A percentile compares a stretch with the other conserved stretches of the same genome.
phyloP scores from a whole-genome alignment of 805 yeast genomes.

The Yamadazyma olivae region DNA sequence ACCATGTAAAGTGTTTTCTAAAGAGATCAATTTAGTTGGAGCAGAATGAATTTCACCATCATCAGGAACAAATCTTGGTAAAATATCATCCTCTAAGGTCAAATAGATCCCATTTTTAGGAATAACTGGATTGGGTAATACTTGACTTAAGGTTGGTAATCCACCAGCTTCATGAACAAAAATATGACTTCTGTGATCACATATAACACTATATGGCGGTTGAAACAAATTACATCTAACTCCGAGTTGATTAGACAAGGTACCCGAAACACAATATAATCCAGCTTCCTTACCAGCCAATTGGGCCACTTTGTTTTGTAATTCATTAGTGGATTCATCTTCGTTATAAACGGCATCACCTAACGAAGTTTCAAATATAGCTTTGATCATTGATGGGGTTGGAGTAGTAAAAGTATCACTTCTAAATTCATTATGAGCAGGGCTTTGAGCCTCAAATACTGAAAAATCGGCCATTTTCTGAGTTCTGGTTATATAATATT shows the following conservation, averaged over 20 bases:
- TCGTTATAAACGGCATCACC: conserved; percentile 93
- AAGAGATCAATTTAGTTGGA: conserved; percentile 41
- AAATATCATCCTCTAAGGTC: conserved; percentile 59
- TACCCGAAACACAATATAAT: conserved; percentile 82
- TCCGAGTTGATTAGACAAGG: conserved; percentile 86
- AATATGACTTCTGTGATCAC: conserved; percentile 85
- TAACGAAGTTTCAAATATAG: conserved; percentile 51
- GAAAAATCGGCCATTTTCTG: conserved; percentile 12
- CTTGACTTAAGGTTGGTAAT: conserved; percentile 81
- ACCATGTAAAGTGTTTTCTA: conserved; percentile 44
- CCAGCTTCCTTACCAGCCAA: conserved; percentile 81
- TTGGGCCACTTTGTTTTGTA: conserved; percentile 63
- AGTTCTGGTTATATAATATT: too few species aligned
- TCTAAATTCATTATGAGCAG: conserved; percentile 40
- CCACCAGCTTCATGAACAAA: conserved; percentile 90
- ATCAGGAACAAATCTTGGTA: conserved; percentile 36
- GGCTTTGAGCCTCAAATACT: conserved; percentile 13
- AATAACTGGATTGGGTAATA: conserved; percentile 81
- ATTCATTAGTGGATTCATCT: conserved; percentile 62
- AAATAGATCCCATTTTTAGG: conserved; percentile 76
- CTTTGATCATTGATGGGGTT: conserved; percentile 62
- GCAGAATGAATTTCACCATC: conserved; percentile 45
- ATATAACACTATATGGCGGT: conserved; percentile 82
- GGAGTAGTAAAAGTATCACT: conserved; percentile 90
- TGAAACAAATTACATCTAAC: conserved; percentile 69